phyloP scores from a whole-genome alignment of 306 rosid genomes.

The Quercus parvula region DNA sequence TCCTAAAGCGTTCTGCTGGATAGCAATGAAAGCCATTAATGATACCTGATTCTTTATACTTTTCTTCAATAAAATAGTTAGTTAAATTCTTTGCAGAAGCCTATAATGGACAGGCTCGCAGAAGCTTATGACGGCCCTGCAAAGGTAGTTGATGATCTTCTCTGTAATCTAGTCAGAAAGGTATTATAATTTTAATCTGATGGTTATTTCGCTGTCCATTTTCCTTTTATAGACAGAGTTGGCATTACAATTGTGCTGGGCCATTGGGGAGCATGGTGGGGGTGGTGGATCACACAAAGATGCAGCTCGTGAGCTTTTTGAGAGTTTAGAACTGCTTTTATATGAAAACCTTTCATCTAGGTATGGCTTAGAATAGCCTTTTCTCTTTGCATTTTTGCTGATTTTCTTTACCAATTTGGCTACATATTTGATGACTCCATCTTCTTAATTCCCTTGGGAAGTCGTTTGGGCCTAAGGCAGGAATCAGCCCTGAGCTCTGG shows the following conservation, averaged over 20 bases:
- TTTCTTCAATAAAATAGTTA: neutral
- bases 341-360: constrained; percentile 94
- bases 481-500: constrained; percentile 48
- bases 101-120: constrained; percentile 86
- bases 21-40: neutral
- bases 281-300: constrained; percentile 93
- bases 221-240: constrained; percentile 64
- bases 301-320: constrained; percentile 97
- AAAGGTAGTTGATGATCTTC: constrained; percentile 56
- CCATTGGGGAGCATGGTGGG: constrained; percentile 97
- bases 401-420: neutral
- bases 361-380: constrained; percentile 33
- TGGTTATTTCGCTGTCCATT: constrained; percentile 17
- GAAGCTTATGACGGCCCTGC: constrained; percentile 88
- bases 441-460: constrained; percentile 25
- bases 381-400: constrained; percentile 18
- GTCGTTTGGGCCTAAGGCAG: constrained; percentile 80
- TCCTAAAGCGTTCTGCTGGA: neutral
- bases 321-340: constrained; percentile 87
- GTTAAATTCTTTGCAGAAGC: constrained; percentile 61
- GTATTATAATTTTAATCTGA: constrained; percentile 17
- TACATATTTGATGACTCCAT: constrained; percentile 22
- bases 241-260: constrained; percentile 96
- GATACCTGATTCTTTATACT: neutral
- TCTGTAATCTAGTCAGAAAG: constrained; percentile 1